Conservation (phyloP, 2,329 filamentous ascomycete genomes). For the Penicillium sp. region DNA sequence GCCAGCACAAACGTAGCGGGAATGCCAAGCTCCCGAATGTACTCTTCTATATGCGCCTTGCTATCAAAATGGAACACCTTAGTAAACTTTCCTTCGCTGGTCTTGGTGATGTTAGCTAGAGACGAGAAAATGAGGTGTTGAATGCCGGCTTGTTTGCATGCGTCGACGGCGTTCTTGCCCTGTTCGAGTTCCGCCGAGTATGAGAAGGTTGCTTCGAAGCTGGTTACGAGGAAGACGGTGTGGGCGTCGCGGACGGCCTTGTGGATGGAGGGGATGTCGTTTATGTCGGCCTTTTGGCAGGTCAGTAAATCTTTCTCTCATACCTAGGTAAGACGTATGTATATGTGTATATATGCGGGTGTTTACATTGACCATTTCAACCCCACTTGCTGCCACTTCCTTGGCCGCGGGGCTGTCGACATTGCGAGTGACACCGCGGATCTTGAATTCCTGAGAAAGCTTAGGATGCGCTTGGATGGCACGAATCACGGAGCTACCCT, state of each 20-base stretch:
- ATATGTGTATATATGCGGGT: no score
- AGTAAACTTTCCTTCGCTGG: conserved; percentile 2
- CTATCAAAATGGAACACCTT: conserved; percentile 2
- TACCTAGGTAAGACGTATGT: background rate
- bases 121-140: conserved; percentile 34
- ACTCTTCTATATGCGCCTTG: conserved; percentile 1
- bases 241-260: conserved; percentile 44
- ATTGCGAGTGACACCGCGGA: conserved; percentile 57
- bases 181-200: conserved; percentile 29
- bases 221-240: conserved; percentile 51
- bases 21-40: background rate
- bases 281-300: conserved; percentile 49
- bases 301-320: background rate
- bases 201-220: conserved; percentile 25
- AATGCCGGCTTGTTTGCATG: conserved; percentile 27
- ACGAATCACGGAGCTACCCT: conserved; percentile 55
- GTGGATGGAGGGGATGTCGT: conserved; percentile 43
- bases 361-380: conserved; percentile 47
- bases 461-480: conserved; percentile 40
- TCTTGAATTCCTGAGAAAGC: conserved; percentile 44
- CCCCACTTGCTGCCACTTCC: conserved; percentile 43
- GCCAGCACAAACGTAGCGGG: background rate
- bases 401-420: conserved; percentile 41
- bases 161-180: conserved; percentile 32
- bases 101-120: conserved; percentile 14